Percentiles rank a stretch among this genome's conserved stretches.
Conservation (phyloP, 768 basidiomycete species). For the Phaffia australis region DNA sequence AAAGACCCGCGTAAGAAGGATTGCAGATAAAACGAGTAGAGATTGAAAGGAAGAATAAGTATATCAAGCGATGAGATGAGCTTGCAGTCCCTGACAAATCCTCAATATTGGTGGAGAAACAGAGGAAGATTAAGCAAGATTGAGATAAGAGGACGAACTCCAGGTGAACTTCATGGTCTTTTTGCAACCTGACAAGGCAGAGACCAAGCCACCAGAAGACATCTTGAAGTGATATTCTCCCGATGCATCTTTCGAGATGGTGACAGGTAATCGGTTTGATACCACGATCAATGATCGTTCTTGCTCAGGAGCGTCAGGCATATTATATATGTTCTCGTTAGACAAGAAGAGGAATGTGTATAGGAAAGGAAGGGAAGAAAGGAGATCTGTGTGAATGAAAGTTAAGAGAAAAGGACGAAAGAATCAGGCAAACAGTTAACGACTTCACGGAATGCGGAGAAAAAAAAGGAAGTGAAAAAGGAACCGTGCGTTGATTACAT, state of each 20-base stretch:
- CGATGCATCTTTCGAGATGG: conserved; percentile 80
- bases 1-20: not conserved
- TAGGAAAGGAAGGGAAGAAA: too few species aligned
- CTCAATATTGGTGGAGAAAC: not conserved
- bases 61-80: not conserved
- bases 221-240: conserved; percentile 94
- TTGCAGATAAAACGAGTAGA: not conserved
- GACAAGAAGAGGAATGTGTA: too few species aligned
- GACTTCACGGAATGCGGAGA: too few species aligned
- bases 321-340: too few species aligned
- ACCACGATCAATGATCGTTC: conserved; percentile 74
- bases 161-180: conserved; percentile 96
- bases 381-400: too few species aligned
- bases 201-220: conserved; percentile 96
- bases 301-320: conserved; percentile 1
- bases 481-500: too few species aligned
- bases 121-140: conserved; percentile 41
- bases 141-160: conserved; percentile 56
- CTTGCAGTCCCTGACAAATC: not conserved
- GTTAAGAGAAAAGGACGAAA: too few species aligned
- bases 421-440: too few species aligned
- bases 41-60: not conserved
- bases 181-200: conserved; percentile 93
- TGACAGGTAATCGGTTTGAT: conserved; percentile 87
- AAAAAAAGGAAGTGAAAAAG: too few species aligned